Conservation (phyloP, 495 filamentous ascomycete species). For the Xylaria venustula region DNA sequence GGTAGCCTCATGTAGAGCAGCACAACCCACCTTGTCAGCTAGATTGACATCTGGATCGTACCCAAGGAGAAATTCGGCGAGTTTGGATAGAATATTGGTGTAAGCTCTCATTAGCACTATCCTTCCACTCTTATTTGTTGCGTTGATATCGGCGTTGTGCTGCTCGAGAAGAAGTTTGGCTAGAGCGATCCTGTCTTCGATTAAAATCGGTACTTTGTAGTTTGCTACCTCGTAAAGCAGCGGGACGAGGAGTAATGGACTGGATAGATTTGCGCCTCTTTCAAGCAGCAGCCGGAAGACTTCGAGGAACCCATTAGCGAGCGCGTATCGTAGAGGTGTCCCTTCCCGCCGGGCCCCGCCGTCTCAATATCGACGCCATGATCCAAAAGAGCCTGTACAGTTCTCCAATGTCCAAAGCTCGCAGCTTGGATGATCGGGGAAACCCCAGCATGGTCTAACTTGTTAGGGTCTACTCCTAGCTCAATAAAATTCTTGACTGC, state of each 20-base stretch:
- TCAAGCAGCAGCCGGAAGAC: not conserved
- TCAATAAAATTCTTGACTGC: not conserved
- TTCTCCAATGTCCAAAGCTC: not conserved
- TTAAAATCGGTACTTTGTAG: not conserved
- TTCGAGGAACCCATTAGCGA: not conserved
- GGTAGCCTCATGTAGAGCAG: not conserved
- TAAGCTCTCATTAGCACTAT: not conserved
- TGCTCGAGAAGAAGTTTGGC: not conserved
- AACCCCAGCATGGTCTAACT: not conserved
- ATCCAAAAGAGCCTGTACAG: constrained; percentile 9
- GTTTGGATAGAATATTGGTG: not conserved
- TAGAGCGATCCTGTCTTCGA: not conserved
- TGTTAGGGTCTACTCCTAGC: not conserved
- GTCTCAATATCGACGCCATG: constrained; percentile 13
- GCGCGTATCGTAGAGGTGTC: not conserved
- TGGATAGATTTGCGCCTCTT: not conserved
- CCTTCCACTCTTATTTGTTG: not conserved
- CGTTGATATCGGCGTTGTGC: not conserved
- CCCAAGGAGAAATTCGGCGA: not conserved
- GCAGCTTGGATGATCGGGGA: not conserved
- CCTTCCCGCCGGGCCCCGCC: not conserved
- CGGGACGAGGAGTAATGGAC: not conserved
- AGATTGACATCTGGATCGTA: not conserved
- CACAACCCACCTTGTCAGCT: not conserved
- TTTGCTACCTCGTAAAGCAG: not conserved